These are phyloP conservation scores for Cercospora zeae-maydis DNA, from an alignment of 2,329 filamentous ascomycete species.

Conservation along the genomic window DNA sequence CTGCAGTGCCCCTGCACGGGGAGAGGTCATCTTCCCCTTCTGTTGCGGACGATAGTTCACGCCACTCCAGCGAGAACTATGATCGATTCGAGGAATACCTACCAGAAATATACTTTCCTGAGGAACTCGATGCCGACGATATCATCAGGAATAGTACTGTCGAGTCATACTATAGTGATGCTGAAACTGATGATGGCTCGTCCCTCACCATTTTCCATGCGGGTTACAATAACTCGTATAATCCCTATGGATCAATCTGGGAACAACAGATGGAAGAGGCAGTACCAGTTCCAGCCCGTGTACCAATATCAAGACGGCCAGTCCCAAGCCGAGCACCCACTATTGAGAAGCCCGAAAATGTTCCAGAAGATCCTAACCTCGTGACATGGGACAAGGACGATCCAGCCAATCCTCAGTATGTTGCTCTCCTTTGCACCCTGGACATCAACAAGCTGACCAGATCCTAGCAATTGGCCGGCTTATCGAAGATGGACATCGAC, in stretches of 20 bases:
- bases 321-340: slow-evolving; percentile 15
- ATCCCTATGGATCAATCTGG: slow-evolving; percentile 5
- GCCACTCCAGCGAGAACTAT: slow-evolving; percentile 2
- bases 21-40: not conserved
- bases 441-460: not conserved
- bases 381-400: slow-evolving; percentile 45
- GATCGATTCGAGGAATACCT: slow-evolving; percentile 1
- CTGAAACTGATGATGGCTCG: slow-evolving; percentile 12
- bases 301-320: slow-evolving; percentile 12
- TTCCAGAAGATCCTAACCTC: slow-evolving; percentile 31
- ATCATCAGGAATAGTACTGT: slow-evolving; percentile 15
- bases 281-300: slow-evolving; percentile 7
- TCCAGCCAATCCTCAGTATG: slow-evolving; percentile 39
- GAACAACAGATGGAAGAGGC: slow-evolving; percentile 6
- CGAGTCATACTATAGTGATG: slow-evolving; percentile 17
- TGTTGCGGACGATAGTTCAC: not conserved
- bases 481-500: slow-evolving; percentile 42
- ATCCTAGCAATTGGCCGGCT: slow-evolving; percentile 36
- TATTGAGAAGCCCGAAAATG: not conserved
- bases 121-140: not conserved
- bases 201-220: slow-evolving; percentile 18
- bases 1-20: not conserved
- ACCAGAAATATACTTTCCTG: slow-evolving; percentile 1
- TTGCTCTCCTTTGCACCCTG: not conserved
- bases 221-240: slow-evolving; percentile 5